A percentile compares a stretch with the other conserved stretches of the same genome.
These are phyloP conservation scores for Beauveria varroae DNA, from an alignment of 2,329 filamentous ascomycete species.

Conservation along the genomic window DNA sequence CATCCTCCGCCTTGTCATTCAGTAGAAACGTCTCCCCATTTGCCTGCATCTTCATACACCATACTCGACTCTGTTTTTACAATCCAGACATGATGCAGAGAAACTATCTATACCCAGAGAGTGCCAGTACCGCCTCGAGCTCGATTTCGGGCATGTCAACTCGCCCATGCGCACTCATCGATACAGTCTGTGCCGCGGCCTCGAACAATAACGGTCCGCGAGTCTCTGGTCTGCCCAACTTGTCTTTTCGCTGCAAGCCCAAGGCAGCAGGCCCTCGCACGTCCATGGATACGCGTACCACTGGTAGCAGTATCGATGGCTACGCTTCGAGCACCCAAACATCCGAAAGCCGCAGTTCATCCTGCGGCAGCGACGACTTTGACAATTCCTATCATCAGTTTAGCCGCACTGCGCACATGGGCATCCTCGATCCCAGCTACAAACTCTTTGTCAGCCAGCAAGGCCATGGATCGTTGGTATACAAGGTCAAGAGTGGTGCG, in stretches of 20 bases:
- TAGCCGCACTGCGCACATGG: slow-evolving; percentile 18
- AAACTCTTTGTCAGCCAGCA: slow-evolving; percentile 15
- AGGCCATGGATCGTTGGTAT: slow-evolving; percentile 15
- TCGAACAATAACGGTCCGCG: neutral
- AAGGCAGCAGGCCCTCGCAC: neutral
- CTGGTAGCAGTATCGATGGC: neutral
- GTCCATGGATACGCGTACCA: neutral
- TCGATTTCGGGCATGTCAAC: slow-evolving; percentile 8
- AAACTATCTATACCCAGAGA: slow-evolving; percentile 5
- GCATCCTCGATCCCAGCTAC: slow-evolving; percentile 17
- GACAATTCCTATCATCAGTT: slow-evolving; percentile 13
- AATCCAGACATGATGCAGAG: neutral
- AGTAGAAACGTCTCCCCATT: neutral
- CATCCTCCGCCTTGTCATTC: neutral
- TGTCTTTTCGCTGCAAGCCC: slow-evolving; percentile 5
- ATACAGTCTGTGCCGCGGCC: slow-evolving; percentile 1
- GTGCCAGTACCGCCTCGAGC: slow-evolving; percentile 2
- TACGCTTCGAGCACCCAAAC: neutral
- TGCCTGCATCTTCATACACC: neutral
- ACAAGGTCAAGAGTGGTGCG: slow-evolving; percentile 14
- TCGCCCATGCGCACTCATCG: slow-evolving; percentile 4
- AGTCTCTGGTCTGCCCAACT: slow-evolving; percentile 3
- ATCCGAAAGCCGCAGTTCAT: neutral
- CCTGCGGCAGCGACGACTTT: neutral
- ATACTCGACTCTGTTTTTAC: neutral